phyloP scores from a whole-genome alignment of 495 filamentous ascomycete species.

The Penicillium crystallinum region DNA sequence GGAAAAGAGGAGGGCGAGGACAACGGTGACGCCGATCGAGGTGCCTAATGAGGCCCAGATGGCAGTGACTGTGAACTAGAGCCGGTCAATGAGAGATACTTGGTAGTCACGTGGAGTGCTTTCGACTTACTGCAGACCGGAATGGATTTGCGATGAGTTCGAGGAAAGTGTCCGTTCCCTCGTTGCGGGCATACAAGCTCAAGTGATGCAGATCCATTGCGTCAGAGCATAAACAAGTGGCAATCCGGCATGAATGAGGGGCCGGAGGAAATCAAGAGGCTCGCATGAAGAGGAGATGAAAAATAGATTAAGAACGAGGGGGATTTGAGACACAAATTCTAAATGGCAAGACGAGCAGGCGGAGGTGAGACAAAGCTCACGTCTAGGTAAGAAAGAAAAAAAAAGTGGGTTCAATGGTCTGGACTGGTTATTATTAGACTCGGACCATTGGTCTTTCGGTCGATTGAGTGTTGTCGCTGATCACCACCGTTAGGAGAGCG shows the following conservation, averaged over 20 bases:
- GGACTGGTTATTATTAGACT: constrained; percentile 3
- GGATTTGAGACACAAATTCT: not conserved
- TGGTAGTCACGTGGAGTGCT: not conserved
- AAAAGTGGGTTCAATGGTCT: not conserved
- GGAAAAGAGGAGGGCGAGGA: constrained; percentile 77
- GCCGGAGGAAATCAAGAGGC: not conserved
- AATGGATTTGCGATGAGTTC: constrained; percentile 47
- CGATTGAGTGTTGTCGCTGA: not conserved
- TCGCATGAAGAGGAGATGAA: not conserved
- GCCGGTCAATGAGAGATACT: constrained; percentile 2
- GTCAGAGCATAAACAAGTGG: constrained; percentile 9
- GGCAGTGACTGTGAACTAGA: constrained; percentile 55
- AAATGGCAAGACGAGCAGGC: not conserved
- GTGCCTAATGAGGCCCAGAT: constrained; percentile 77
- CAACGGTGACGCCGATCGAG: constrained; percentile 66
- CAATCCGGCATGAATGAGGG: constrained; percentile 23
- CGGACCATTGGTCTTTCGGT: not conserved
- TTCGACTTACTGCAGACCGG: constrained; percentile 33
- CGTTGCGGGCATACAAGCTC: constrained; percentile 18
- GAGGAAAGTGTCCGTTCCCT: constrained; percentile 36
- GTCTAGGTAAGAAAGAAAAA: not conserved
- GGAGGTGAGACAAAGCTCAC: constrained; percentile 1
- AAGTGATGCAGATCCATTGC: constrained; percentile 30
- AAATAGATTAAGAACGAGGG: not conserved
- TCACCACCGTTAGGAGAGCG: not conserved